Percentiles rank a stretch among this genome's conserved stretches.
Conservation (phyloP, 768 basidiomycete genomes). For the Coprinellus micaceus region DNA sequence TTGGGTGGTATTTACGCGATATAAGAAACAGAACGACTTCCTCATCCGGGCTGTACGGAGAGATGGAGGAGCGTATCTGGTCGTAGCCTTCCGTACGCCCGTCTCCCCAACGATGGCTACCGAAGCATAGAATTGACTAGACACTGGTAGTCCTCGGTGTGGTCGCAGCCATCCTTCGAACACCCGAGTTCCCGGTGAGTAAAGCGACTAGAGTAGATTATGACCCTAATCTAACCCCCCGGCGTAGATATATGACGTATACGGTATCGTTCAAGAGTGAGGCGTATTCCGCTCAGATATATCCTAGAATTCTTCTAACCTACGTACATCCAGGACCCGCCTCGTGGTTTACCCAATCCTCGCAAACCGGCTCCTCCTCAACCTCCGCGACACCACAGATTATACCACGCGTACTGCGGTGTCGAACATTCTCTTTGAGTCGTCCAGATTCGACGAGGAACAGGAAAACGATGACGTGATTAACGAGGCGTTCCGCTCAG, state of each 20-base stretch:
- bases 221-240: no score
- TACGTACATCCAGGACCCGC: neutral
- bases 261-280: neutral
- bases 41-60: neutral
- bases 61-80: neutral
- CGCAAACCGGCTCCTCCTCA: neutral
- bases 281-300: neutral
- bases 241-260: neutral
- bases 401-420: neutral
- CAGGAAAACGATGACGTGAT: neutral
- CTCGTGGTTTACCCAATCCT: neutral
- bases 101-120: neutral
- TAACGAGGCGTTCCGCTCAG: neutral
- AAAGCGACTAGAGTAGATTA: no score
- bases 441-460: neutral
- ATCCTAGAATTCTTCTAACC: neutral
- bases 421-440: neutral
- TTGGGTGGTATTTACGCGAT: neutral
- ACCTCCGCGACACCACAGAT: neutral
- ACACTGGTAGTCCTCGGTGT: neutral
- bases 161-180: neutral
- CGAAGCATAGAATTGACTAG: no score
- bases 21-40: neutral
- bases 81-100: neutral
- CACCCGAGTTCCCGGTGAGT: neutral